Evolutionary conservation across 148 eudicot genomes (phyloP).

Genomic region (Simmondsia chinensis): DNA sequence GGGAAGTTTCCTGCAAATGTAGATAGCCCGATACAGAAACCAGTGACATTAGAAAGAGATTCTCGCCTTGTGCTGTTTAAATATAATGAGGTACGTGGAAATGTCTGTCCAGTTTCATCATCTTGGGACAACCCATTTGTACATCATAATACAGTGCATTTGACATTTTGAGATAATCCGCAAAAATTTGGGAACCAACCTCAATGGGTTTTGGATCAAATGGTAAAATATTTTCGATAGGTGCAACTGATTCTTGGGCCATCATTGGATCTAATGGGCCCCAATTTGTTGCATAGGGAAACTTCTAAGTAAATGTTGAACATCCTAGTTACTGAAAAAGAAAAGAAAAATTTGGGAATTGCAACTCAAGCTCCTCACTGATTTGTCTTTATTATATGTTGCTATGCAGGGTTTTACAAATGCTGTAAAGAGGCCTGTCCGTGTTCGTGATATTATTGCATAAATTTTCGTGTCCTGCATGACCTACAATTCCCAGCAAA

Average conservation of each 20-base stretch:
- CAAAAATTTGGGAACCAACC: neutral
- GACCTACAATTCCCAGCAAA: too few species aligned
- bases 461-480: too few species aligned
- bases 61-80: conserved; percentile 74
- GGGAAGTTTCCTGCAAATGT: conserved; percentile 28
- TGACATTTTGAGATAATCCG: neutral
- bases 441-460: conserved; percentile 77
- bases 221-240: neutral
- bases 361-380: too few species aligned
- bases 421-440: conserved; percentile 94
- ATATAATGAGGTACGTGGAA: conserved; percentile 72
- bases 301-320: neutral
- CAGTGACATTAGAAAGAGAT: conserved; percentile 50
- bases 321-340: neutral
- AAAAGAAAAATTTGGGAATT: too few species aligned
- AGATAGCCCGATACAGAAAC: conserved; percentile 22
- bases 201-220: neutral
- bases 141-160: neutral
- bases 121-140: neutral
- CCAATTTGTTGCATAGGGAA: neutral
- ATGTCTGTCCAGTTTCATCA: neutral
- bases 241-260: neutral
- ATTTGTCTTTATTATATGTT: neutral
- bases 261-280: neutral
- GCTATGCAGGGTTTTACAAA: conserved; percentile 83